phyloP scores from a whole-genome alignment of 805 yeast species.

The Metahyphopichia silvanorum region DNA sequence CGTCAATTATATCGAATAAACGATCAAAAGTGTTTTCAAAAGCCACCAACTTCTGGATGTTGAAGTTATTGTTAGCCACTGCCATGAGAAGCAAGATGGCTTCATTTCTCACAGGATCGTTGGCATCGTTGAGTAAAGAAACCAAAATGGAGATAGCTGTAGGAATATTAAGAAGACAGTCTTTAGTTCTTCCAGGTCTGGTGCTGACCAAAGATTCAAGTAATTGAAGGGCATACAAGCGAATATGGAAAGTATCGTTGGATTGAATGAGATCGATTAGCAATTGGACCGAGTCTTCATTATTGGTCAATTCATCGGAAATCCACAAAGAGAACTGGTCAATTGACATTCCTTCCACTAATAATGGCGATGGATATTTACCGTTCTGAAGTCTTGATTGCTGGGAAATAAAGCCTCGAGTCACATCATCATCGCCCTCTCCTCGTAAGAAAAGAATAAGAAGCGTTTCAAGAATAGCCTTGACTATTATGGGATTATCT shows the following conservation, averaged over 20 bases:
- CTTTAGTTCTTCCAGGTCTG: conserved; percentile 71
- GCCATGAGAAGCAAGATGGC: conserved; percentile 80
- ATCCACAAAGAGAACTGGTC: conserved; percentile 94
- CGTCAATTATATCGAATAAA: conserved; percentile 72
- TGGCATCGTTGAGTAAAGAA: conserved; percentile 36
- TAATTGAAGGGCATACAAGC: conserved; percentile 78
- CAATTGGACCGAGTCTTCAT: conserved; percentile 22
- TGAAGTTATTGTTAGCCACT: conserved; percentile 74
- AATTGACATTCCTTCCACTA: conserved; percentile 51
- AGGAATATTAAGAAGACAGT: conserved; percentile 67
- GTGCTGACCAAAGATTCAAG: conserved; percentile 79
- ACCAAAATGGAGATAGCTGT: conserved; percentile 79
- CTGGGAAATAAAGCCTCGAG: conserved; percentile 70
- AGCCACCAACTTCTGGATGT: conserved; percentile 89
- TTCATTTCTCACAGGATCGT: conserved; percentile 89
- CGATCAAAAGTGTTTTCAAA: conserved; percentile 90
- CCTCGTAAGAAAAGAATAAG: conserved; percentile 76
- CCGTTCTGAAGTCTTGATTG: conserved; percentile 74
- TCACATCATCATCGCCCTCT: conserved; percentile 55
- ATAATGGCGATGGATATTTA: conserved; percentile 71
- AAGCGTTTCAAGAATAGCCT: conserved; percentile 82
- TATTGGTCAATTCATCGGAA: conserved; percentile 85
- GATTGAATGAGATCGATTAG: conserved; percentile 45
- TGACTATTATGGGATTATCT: conserved; percentile 68
- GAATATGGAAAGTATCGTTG: conserved; percentile 66